Evolutionary conservation across 768 basidiomycete genomes (phyloP).

Genomic region (Lactifluus echinatus): DNA sequence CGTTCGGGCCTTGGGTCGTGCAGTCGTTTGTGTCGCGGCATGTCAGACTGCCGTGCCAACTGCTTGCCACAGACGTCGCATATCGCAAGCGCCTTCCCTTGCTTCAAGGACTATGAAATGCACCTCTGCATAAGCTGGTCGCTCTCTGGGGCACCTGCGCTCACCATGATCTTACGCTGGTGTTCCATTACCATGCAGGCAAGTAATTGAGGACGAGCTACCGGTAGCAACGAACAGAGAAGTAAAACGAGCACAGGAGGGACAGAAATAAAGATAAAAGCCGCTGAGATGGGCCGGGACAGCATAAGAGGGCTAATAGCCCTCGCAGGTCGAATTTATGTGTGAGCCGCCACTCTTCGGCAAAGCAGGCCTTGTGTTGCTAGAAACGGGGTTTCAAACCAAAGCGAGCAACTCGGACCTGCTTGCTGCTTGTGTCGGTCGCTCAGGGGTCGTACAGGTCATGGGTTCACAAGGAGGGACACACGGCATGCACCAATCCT

Average conservation of each 20-base stretch:
- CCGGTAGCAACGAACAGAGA: not conserved
- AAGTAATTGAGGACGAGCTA: not conserved
- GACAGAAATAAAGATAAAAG: too few species aligned
- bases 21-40: constrained; percentile 22
- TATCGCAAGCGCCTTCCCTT: not conserved
- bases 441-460: not conserved
- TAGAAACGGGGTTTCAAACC: not conserved
- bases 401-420: constrained; percentile 8
- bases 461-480: constrained; percentile 4
- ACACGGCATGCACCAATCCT: constrained; percentile 6
- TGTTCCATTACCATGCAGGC: not conserved
- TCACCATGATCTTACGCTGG: not conserved
- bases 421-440: not conserved
- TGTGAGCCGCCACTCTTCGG: not conserved
- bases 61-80: constrained; percentile 19
- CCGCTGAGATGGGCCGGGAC: too few species aligned
- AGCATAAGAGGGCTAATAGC: not conserved
- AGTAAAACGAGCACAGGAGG: too few species aligned
- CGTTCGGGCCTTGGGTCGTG: constrained; percentile 18
- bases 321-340: constrained; percentile 1
- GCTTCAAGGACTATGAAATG: not conserved
- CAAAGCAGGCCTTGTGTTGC: not conserved
- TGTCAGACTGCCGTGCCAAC: constrained; percentile 20
- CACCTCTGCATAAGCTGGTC: not conserved
- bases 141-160: not conserved